Evolutionary conservation across 2,329 filamentous ascomycete genomes (phyloP).

Genomic region (Neofusicoccum sp.): DNA sequence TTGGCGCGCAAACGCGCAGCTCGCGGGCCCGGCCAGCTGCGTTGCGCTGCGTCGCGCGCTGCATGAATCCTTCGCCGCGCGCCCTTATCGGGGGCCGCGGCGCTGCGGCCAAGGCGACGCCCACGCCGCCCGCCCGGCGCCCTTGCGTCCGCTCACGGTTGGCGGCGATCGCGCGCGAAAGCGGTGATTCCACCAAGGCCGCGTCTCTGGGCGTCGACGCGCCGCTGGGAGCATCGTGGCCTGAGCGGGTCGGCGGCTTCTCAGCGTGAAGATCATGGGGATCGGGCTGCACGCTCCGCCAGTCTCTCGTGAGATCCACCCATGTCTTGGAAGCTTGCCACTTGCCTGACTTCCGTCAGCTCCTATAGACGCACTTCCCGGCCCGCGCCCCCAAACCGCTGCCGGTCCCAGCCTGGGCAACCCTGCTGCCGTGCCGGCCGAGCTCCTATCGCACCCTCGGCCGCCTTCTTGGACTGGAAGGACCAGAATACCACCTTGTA

Average conservation of each 20-base stretch:
- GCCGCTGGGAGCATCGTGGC: neutral
- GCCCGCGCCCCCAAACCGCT: constrained; percentile 11
- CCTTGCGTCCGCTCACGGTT: constrained; percentile 12
- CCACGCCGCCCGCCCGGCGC: constrained; percentile 10
- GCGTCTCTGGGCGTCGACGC: neutral
- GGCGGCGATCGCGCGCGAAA: neutral
- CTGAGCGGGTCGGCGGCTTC: constrained; percentile 10
- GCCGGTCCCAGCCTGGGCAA: neutral
- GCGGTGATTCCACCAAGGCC: neutral
- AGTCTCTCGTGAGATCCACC: constrained; percentile 18
- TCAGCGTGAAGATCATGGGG: constrained; percentile 9
- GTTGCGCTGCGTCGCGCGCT: constrained; percentile 7
- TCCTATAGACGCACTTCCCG: constrained; percentile 1
- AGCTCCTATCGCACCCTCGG: constrained; percentile 8
- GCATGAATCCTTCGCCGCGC: constrained; percentile 19
- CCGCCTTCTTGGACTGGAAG: constrained; percentile 4
- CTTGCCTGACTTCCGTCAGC: neutral
- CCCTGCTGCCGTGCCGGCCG: neutral
- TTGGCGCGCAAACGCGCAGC: constrained; percentile 1
- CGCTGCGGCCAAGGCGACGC: constrained; percentile 9
- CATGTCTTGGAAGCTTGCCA: constrained; percentile 2
- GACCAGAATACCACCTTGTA: constrained; percentile 8
- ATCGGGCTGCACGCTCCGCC: constrained; percentile 7
- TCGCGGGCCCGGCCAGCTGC: too few species aligned
- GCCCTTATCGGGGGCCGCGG: constrained; percentile 11